Evolutionary conservation across 2,329 filamentous ascomycete genomes (phyloP).

Genomic region (Magnaporthiopsis rhizophila): DNA sequence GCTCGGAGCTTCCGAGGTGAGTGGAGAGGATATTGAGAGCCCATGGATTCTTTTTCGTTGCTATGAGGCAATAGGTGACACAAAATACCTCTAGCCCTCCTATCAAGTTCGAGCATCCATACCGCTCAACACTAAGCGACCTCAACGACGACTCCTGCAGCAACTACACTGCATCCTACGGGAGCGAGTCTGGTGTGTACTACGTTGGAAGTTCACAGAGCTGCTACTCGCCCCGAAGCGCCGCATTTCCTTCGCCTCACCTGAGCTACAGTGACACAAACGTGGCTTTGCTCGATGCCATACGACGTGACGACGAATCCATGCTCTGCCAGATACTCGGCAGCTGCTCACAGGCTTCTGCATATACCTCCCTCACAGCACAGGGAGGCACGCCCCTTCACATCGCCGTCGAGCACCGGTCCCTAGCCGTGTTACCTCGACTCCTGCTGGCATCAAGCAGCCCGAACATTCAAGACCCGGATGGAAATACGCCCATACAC

Average conservation of each 20-base stretch:
- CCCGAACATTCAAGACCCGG: background rate
- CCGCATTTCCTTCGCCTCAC: background rate
- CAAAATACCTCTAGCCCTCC: background rate
- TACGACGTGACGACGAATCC: background rate
- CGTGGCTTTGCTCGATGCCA: background rate
- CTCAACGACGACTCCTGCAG: background rate
- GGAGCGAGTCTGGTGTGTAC: background rate
- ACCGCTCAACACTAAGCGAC: background rate
- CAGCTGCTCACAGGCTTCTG: background rate
- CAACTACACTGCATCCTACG: background rate
- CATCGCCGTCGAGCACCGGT: background rate
- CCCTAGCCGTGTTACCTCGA: background rate
- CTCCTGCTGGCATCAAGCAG: background rate
- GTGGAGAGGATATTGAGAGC: background rate
- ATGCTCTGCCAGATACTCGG: background rate
- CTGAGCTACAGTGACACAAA: background rate
- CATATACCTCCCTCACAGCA: background rate
- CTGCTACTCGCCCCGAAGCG: background rate
- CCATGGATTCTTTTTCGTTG: background rate
- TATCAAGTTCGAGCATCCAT: background rate
- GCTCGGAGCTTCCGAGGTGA: background rate
- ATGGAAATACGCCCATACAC: background rate
- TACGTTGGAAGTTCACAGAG: background rate
- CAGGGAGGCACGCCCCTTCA: background rate
- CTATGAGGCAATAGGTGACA: background rate